Conservation (phyloP, 352 stramenopile species). For the Globisporangium perplexum region DNA sequence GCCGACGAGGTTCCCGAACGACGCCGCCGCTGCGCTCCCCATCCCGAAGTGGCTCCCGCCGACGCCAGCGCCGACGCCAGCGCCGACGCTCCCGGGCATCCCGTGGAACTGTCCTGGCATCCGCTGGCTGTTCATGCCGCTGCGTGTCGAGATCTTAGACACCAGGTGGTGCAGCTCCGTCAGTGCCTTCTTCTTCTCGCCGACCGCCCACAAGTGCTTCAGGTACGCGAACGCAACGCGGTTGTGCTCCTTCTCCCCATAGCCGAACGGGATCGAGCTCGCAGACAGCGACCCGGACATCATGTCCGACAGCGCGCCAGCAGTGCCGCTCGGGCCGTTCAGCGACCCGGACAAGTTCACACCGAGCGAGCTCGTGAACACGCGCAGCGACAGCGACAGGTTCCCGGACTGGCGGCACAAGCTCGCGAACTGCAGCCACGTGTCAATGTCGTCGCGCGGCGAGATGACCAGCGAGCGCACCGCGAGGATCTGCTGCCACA, state of each 20-base stretch:
- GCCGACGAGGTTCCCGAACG: constrained; percentile 8
- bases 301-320: constrained; percentile 27
- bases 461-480: constrained; percentile 87
- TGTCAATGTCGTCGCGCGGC: constrained; percentile 86
- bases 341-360: constrained; percentile 33
- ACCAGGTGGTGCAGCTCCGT: constrained; percentile 82
- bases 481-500: constrained; percentile 93
- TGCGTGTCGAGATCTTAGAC: constrained; percentile 60
- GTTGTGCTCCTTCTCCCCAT: constrained; percentile 87
- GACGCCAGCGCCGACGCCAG: too few relatives aligned
- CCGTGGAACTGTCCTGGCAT: too few relatives aligned
- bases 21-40: constrained; percentile 8
- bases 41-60: constrained; percentile 7
- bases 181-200: constrained; percentile 86
- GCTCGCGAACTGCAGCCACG: constrained; percentile 92
- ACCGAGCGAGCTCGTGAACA: constrained; percentile 78
- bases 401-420: constrained; percentile 88
- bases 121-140: constrained; percentile 4
- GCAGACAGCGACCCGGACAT: constrained; percentile 45
- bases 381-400: constrained; percentile 74
- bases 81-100: too few relatives aligned
- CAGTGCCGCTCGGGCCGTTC: constrained; percentile 9
- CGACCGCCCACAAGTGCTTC: constrained; percentile 93
- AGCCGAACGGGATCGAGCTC: constrained; percentile 40
- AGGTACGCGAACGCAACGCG: constrained; percentile 93